phyloP scores from a whole-genome alignment of 192 early-diverging fungal genomes.

The Funneliformis geosporum region DNA sequence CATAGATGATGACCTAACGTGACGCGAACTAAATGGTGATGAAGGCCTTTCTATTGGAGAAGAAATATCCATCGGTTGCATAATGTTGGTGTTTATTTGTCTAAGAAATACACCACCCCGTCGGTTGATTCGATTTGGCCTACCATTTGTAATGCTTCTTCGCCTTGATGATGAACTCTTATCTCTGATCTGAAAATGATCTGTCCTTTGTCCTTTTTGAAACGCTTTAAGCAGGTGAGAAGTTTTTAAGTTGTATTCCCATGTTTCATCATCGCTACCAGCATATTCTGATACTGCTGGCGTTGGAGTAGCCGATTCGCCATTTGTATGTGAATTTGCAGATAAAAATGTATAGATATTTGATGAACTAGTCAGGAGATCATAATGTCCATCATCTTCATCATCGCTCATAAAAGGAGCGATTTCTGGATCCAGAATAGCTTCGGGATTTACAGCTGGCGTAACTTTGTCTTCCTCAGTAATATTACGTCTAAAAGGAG shows the following conservation, averaged over 20 bases:
- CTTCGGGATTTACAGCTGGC: slow-evolving; percentile 38
- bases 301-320: slow-evolving; percentile 27
- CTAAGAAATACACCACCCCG: slow-evolving; percentile 34
- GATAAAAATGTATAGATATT: slow-evolving; percentile 39
- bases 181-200: slow-evolving; percentile 50
- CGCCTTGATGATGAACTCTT: slow-evolving; percentile 46
- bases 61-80: slow-evolving; percentile 41
- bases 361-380: slow-evolving; percentile 44
- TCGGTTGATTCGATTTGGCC: slow-evolving; percentile 38
- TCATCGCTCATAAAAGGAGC: slow-evolving; percentile 62
- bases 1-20: slow-evolving; percentile 36
- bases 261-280: slow-evolving; percentile 50
- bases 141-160: slow-evolving; percentile 46
- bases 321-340: slow-evolving; percentile 17
- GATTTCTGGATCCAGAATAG: slow-evolving; percentile 60
- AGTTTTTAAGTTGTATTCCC: slow-evolving; percentile 39
- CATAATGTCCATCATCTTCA: slow-evolving; percentile 52
- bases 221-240: slow-evolving; percentile 19
- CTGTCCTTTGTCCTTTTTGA: slow-evolving; percentile 38
- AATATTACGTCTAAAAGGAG: slow-evolving; percentile 51
- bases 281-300: slow-evolving; percentile 27
- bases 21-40: slow-evolving; percentile 39
- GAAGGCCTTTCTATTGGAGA: slow-evolving; percentile 45
- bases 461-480: slow-evolving; percentile 41
- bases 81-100: slow-evolving; percentile 41